Percentiles rank a stretch among this genome's conserved stretches.
Evolutionary conservation across 768 basidiomycete species (phyloP).

Genomic region (Tricholoma saponaceum): DNA sequence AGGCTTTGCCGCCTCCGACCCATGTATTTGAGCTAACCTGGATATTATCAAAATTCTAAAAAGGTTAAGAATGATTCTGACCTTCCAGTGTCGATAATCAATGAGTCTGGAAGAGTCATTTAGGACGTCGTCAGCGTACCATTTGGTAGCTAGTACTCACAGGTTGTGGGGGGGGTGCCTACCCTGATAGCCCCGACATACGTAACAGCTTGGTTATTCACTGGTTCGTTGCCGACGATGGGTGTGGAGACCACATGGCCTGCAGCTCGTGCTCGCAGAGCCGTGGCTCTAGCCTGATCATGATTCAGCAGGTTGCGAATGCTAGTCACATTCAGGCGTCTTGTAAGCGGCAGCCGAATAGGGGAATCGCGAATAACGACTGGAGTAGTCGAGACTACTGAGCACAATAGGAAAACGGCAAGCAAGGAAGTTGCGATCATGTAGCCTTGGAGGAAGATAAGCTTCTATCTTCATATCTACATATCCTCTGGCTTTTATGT

Average conservation of each 20-base stretch:
- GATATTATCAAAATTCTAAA: conserved; percentile 7
- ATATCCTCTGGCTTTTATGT: conserved; percentile 7
- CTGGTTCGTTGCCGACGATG: conserved; percentile 38
- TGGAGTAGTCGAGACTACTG: conserved; percentile 43
- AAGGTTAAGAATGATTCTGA: conserved; percentile 1
- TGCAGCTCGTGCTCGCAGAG: conserved; percentile 36
- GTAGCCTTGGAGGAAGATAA: conserved; percentile 5
- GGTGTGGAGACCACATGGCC: conserved; percentile 23
- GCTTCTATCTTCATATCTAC: not conserved
- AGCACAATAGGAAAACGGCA: conserved; percentile 40
- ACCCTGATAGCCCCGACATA: conserved; percentile 49
- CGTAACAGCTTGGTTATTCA: conserved; percentile 32
- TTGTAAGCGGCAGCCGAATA: conserved; percentile 51
- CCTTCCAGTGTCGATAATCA: conserved; percentile 64
- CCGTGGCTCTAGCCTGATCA: conserved; percentile 47
- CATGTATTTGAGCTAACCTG: conserved; percentile 62
- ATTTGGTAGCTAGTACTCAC: conserved; percentile 24
- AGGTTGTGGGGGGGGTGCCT: conserved; percentile 52
- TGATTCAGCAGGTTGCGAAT: conserved; percentile 42
- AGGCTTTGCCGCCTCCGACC: conserved; percentile 50
- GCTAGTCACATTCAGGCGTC: conserved; percentile 48
- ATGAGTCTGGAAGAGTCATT: conserved; percentile 34
- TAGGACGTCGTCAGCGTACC: not conserved
- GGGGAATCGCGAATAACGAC: conserved; percentile 35
- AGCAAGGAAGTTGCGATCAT: conserved; percentile 41